These are phyloP conservation scores for Hanseniaspora vineae DNA, from an alignment of 805 yeast genomes.

Conservation along the genomic window DNA sequence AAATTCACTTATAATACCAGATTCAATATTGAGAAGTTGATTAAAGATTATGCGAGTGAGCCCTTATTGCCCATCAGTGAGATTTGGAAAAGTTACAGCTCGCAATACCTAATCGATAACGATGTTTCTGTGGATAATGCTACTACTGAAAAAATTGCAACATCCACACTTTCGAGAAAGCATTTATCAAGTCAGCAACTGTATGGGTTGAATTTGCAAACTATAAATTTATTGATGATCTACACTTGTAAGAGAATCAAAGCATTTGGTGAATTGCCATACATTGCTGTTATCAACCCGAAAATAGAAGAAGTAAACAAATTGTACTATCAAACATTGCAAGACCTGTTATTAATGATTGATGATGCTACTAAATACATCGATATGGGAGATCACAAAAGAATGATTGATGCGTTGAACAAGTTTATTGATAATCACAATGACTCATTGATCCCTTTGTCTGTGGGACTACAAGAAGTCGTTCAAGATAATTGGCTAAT, in stretches of 20 bases:
- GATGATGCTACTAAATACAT: neutral
- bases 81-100: slow-evolving; percentile 38
- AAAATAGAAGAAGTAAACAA: slow-evolving; percentile 62
- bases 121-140: slow-evolving; percentile 12
- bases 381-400: neutral
- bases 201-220: slow-evolving; percentile 35
- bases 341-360: neutral
- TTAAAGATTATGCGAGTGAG: slow-evolving; percentile 40
- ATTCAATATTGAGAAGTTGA: slow-evolving; percentile 44
- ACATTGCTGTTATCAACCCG: slow-evolving; percentile 76
- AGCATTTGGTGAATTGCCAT: slow-evolving; percentile 65
- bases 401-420: slow-evolving; percentile 54
- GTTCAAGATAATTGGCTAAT: slow-evolving; percentile 28
- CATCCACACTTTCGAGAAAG: neutral
- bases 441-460: slow-evolving; percentile 70
- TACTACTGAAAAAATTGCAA: no score
- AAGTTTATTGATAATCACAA: slow-evolving; percentile 36
- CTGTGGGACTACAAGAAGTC: slow-evolving; percentile 72
- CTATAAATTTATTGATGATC: slow-evolving; percentile 42
- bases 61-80: slow-evolving; percentile 31
- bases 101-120: slow-evolving; percentile 25
- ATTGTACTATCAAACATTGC: slow-evolving; percentile 1
- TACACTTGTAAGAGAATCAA: slow-evolving; percentile 59
- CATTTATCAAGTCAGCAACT: slow-evolving; percentile 16
- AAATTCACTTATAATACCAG: slow-evolving; percentile 35